phyloP scores from a whole-genome alignment of 768 basidiomycete species.

The Cystobasidium ongulense region DNA sequence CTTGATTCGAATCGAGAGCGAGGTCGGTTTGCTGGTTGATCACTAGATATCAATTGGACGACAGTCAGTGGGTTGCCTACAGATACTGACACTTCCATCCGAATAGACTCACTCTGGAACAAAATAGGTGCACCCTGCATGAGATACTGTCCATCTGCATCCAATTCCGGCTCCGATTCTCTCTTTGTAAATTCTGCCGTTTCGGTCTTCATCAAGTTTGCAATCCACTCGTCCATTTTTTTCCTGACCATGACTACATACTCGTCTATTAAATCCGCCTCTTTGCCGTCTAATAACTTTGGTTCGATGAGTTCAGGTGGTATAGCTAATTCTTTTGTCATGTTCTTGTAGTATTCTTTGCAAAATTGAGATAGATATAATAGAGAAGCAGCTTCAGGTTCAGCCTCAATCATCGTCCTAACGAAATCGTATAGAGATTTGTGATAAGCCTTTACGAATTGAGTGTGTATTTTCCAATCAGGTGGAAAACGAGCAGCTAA shows the following conservation, averaged over 20 bases:
- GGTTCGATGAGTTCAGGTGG: slow-evolving; percentile 74
- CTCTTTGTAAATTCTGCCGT: slow-evolving; percentile 72
- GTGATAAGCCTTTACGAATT: slow-evolving; percentile 82
- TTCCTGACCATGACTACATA: slow-evolving; percentile 85
- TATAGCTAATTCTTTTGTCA: slow-evolving; percentile 78
- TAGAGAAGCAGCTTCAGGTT: slow-evolving; percentile 75
- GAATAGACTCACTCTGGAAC: slow-evolving; percentile 60
- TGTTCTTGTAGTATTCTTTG: slow-evolving; percentile 87
- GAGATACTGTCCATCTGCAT: slow-evolving; percentile 79
- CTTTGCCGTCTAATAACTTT: slow-evolving; percentile 86
- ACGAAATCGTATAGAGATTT: slow-evolving; percentile 67
- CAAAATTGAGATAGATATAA: slow-evolving; percentile 84
- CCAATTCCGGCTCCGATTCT: slow-evolving; percentile 75
- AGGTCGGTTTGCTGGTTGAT: slow-evolving; percentile 65
- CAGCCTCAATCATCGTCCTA: slow-evolving; percentile 58
- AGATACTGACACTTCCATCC: not conserved
- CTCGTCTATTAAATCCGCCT: slow-evolving; percentile 85
- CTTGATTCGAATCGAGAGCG: slow-evolving; percentile 91
- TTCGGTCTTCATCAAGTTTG: slow-evolving; percentile 87
- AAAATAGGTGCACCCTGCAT: slow-evolving; percentile 87
- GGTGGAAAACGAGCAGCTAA: slow-evolving; percentile 84
- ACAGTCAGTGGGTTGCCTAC: too few relatives aligned
- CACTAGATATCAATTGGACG: slow-evolving; percentile 1
- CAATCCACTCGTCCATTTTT: slow-evolving; percentile 95
- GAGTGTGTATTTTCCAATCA: slow-evolving; percentile 78